A percentile compares a stretch with the other conserved stretches of the same genome.
phyloP scores from a whole-genome alignment of 1,139 yeast species.

The Diutina mesorugosa region DNA sequence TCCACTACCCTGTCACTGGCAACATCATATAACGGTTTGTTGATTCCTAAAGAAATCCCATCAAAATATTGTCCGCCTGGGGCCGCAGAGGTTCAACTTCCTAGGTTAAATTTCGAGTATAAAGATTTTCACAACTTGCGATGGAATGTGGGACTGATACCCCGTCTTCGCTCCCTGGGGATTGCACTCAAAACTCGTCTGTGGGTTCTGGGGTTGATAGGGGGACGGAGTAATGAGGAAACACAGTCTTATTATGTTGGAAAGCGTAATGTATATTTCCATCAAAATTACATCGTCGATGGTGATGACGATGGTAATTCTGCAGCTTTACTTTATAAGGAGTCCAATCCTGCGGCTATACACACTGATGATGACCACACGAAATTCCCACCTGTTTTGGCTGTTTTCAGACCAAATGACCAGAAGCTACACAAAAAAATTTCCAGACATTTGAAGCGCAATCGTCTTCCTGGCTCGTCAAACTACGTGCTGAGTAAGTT shows the following conservation, averaged over 20 bases:
- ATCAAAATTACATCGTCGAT: constrained; percentile 10
- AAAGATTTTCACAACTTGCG: constrained; percentile 14
- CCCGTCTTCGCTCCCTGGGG: constrained; percentile 15
- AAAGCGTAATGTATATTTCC: constrained; percentile 12
- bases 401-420: constrained; percentile 41
- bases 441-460: constrained; percentile 13
- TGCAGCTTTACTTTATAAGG: constrained; percentile 13
- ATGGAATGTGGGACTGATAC: constrained; percentile 37
- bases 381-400: constrained; percentile 28
- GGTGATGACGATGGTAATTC: constrained; percentile 6
- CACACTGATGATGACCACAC: constrained; percentile 18
- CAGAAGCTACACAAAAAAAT: constrained; percentile 26
- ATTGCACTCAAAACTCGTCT: background rate
- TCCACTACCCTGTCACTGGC: background rate
- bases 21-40: background rate
- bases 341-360: constrained; percentile 13
- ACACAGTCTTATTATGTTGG: constrained; percentile 9
- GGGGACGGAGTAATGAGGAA: background rate
- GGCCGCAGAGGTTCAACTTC: constrained; percentile 3
- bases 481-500: background rate
- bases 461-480: constrained; percentile 1
- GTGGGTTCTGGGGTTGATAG: background rate
- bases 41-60: background rate
- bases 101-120: constrained; percentile 17
- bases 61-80: background rate